A percentile compares a stretch with the other conserved stretches of the same genome.
phyloP scores from a whole-genome alignment of 352 stramenopile genomes.

The Pythium dissotocum region DNA sequence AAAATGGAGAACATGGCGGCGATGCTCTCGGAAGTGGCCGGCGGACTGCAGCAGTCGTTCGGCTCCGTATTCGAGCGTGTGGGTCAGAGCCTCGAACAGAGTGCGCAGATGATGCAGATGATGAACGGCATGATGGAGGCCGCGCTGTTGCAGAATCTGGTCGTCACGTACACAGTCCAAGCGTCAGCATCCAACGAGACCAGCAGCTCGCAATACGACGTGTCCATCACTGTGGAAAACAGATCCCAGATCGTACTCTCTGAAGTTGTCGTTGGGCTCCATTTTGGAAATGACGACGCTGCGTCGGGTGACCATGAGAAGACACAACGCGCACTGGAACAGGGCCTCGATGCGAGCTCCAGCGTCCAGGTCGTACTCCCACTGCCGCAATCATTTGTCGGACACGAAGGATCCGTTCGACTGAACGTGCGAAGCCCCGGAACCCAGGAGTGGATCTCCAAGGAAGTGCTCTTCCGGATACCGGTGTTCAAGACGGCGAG shows the following conservation, averaged over 20 bases:
- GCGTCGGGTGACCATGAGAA: background rate
- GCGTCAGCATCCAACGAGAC: background rate
- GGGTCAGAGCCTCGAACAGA: constrained; percentile 65
- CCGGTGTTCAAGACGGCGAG: constrained; percentile 39
- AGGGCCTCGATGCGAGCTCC: constrained; percentile 12
- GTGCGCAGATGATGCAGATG: constrained; percentile 74
- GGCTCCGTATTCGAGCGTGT: constrained; percentile 68
- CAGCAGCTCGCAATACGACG: constrained; percentile 21
- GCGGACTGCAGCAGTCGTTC: constrained; percentile 72
- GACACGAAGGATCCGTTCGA: constrained; percentile 30
- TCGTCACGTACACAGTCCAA: constrained; percentile 29
- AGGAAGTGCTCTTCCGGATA: constrained; percentile 47
- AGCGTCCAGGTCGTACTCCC: constrained; percentile 29
- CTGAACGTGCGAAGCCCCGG: constrained; percentile 57
- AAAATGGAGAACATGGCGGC: constrained; percentile 72
- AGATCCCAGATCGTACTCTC: constrained; percentile 56
- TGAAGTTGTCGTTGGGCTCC: constrained; percentile 16
- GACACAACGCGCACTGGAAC: constrained; percentile 9
- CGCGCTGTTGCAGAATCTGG: constrained; percentile 69
- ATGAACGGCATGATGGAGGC: constrained; percentile 86
- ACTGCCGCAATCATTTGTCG: constrained; percentile 17
- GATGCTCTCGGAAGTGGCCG: constrained; percentile 60
- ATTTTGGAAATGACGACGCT: background rate
- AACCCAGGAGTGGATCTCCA: constrained; percentile 54
- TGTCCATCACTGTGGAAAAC: constrained; percentile 45